Percentiles rank a stretch among this genome's conserved stretches.
Conservation (phyloP, 345 rosid species). For the Arabis alpina region DNA sequence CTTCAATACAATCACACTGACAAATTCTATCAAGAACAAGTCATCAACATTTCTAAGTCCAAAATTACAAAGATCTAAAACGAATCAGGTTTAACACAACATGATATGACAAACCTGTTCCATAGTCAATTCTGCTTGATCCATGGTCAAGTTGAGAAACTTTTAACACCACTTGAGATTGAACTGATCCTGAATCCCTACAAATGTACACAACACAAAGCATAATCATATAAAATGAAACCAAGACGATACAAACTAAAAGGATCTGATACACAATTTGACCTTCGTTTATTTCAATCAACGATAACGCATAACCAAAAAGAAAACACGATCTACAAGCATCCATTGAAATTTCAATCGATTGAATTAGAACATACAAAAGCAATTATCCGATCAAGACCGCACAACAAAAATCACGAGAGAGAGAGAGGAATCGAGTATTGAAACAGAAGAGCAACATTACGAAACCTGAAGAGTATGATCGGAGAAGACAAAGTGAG, state of each 20-base stretch:
- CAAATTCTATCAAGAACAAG: not conserved
- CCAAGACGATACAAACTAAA: too few species aligned
- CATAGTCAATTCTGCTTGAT: constrained; percentile 70
- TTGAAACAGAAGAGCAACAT: too few species aligned
- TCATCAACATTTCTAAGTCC: constrained; percentile 24
- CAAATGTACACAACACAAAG: constrained; percentile 32
- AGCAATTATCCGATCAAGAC: not conserved
- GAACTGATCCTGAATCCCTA: constrained; percentile 41
- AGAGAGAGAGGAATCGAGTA: not conserved
- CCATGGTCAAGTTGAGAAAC: constrained; percentile 57
- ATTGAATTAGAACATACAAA: constrained; percentile 2
- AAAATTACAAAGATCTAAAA: constrained; percentile 18
- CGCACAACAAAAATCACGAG: too few species aligned
- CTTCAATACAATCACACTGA: too few species aligned
- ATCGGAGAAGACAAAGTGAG: constrained; percentile 29
- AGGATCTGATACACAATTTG: too few species aligned
- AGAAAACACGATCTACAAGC: constrained; percentile 34
- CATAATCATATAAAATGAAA: constrained; percentile 11
- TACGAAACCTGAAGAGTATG: constrained; percentile 22
- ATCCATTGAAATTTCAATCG: too few species aligned
- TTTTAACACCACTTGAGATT: constrained; percentile 33
- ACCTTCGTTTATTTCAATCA: not conserved
- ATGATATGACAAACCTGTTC: constrained; percentile 66
- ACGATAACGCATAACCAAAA: constrained; percentile 7
- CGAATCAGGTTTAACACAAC: constrained; percentile 13